Conservation (phyloP, 208 protist species). For the Acanthamoeba rhysodes region DNA sequence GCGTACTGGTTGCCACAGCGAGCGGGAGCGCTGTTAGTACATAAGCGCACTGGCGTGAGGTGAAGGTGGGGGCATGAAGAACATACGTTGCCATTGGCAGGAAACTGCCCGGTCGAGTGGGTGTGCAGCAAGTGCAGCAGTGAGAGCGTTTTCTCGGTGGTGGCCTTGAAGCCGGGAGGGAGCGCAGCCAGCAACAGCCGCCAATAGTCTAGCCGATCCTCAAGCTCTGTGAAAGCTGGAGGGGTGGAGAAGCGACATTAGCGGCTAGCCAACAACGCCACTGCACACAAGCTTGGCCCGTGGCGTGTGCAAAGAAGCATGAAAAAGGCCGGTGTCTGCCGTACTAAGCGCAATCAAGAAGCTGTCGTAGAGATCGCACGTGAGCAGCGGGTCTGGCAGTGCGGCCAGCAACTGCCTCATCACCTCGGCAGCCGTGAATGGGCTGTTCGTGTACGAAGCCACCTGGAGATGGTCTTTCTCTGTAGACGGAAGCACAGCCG, state of each 20-base stretch:
- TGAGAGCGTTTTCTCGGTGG: conserved; percentile 38
- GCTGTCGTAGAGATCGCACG: conserved; percentile 74
- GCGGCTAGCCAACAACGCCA: not conserved
- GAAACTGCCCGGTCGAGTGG: conserved; percentile 54
- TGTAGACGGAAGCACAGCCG: not conserved
- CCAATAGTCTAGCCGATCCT: conserved; percentile 51
- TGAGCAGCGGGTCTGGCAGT: conserved; percentile 76
- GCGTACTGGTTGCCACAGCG: conserved; percentile 31
- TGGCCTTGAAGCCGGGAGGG: conserved; percentile 38
- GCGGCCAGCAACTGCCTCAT: conserved; percentile 54
- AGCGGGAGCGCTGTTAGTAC: not conserved
- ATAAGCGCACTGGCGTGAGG: too few species aligned
- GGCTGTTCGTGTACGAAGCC: conserved; percentile 3
- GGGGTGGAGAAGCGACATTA: not conserved
- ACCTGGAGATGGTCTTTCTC: conserved; percentile 66
- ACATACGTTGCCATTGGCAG: conserved; percentile 49
- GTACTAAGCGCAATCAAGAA: conserved; percentile 71
- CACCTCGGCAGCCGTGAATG: conserved; percentile 56
- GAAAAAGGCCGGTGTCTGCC: not conserved
- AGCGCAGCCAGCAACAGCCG: conserved; percentile 5
- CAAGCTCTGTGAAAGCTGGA: conserved; percentile 29
- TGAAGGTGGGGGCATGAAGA: not conserved
- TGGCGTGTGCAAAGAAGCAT: not conserved
- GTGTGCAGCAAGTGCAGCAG: conserved; percentile 45
- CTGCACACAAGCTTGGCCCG: not conserved